Evolutionary conservation across 2,329 filamentous ascomycete genomes (phyloP).

Genomic region (Dendryphion nanum): DNA sequence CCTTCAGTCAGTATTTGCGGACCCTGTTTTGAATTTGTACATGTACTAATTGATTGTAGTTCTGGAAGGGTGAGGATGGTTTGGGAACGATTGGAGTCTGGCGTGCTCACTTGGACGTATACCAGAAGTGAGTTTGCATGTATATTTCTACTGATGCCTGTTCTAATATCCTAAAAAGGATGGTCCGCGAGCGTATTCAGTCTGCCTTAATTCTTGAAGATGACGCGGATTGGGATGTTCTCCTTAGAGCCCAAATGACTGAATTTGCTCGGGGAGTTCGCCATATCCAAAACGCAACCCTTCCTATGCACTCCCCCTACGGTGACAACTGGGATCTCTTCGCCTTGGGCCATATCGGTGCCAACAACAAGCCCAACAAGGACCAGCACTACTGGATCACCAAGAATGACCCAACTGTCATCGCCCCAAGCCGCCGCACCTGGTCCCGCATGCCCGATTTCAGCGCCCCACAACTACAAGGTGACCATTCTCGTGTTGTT

Average conservation of each 20-base stretch:
- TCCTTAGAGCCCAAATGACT: constrained; percentile 15
- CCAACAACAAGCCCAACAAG: constrained; percentile 9
- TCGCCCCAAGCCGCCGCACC: constrained; percentile 3
- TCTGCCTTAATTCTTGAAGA: constrained; percentile 17
- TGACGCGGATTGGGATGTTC: constrained; percentile 19
- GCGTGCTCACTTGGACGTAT: too few species aligned
- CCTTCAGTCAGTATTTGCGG: too few species aligned
- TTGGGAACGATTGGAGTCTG: too few species aligned
- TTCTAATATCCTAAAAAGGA: too few species aligned
- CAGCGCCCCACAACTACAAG: constrained; percentile 4
- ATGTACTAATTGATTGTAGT: too few species aligned
- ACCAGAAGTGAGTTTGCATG: too few species aligned
- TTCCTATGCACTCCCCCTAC: constrained; percentile 21
- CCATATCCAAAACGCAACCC: constrained; percentile 6
- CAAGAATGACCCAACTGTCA: constrained; percentile 12
- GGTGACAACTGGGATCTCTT: constrained; percentile 39
- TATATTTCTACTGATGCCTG: too few species aligned
- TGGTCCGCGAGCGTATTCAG: constrained; percentile 11
- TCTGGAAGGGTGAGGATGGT: too few species aligned
- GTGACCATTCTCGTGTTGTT: constrained; percentile 8
- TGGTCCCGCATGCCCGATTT: constrained; percentile 12
- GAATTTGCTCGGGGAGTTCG: constrained; percentile 14
- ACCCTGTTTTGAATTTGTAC: too few species aligned
- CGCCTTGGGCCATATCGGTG: constrained; percentile 36
- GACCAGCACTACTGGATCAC: constrained; percentile 13